These are phyloP conservation scores for Geranomyces variabilis DNA, from an alignment of 192 early-diverging fungal species.

Conservation along the genomic window DNA sequence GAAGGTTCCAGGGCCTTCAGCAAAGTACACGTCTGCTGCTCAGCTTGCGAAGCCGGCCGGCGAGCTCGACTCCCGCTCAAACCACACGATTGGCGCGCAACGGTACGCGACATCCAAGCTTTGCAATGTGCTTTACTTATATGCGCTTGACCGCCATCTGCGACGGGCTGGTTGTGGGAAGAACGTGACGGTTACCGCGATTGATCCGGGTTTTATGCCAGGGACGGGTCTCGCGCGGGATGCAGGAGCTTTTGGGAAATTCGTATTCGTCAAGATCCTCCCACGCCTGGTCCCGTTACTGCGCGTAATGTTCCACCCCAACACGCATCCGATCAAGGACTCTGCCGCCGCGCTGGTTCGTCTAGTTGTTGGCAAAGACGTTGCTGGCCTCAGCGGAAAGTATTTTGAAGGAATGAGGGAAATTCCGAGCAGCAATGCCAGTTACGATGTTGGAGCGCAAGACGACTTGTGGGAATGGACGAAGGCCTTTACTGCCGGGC, in stretches of 20 bases:
- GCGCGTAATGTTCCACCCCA: neutral
- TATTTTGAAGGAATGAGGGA: neutral
- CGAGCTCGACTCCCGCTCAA: no score
- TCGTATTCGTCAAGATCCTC: neutral
- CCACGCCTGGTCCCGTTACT: neutral
- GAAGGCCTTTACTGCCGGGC: no score
- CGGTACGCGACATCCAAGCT: slow-evolving; percentile 4
- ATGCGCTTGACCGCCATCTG: neutral
- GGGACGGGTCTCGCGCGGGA: neutral
- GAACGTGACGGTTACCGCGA: neutral
- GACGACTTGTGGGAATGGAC: neutral
- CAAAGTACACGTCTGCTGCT: neutral
- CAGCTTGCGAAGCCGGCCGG: slow-evolving; percentile 1
- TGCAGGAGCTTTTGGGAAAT: neutral
- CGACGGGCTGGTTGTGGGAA: neutral
- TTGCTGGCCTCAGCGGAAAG: neutral
- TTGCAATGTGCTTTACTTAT: slow-evolving; percentile 1
- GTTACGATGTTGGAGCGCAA: neutral
- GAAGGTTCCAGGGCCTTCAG: neutral
- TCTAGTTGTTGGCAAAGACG: neutral
- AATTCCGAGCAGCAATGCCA: neutral
- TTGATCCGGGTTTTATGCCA: neutral
- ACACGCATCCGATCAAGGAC: neutral
- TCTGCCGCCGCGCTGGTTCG: neutral
- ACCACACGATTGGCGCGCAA: neutral